These are phyloP conservation scores for Talaromyces proteolyticus DNA, from an alignment of 495 filamentous ascomycete genomes.

Conservation along the genomic window DNA sequence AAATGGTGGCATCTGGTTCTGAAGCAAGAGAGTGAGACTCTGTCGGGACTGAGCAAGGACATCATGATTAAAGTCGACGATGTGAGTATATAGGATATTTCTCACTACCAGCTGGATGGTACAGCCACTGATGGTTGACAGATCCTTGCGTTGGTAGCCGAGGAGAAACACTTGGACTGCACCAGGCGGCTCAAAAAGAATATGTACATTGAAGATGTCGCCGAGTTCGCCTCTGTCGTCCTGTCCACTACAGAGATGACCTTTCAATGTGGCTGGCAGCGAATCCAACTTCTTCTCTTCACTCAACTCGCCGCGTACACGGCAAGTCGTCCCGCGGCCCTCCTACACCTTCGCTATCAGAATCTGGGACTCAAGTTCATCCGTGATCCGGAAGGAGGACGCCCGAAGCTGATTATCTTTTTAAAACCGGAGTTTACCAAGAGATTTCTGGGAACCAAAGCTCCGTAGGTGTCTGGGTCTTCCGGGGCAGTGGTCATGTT, in stretches of 20 bases:
- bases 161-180: constrained; percentile 1
- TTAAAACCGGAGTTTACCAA: no score
- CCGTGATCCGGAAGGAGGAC: no score
- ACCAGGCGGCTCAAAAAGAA: constrained; percentile 16
- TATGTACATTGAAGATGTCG: constrained; percentile 32
- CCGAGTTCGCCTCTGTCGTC: constrained; percentile 19
- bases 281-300: constrained; percentile 29
- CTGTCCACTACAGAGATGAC: constrained; percentile 27
- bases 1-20: constrained; percentile 7
- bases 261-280: constrained; percentile 22
- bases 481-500: no score
- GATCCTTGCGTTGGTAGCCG: constrained; percentile 1
- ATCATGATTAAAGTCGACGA: constrained; percentile 16
- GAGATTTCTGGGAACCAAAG: no score
- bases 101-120: not conserved
- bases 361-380: no score
- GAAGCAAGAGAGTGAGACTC: constrained; percentile 7
- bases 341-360: constrained; percentile 25
- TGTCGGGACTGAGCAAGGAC: constrained; percentile 17
- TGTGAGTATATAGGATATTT: not conserved
- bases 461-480: no score
- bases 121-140: not conserved
- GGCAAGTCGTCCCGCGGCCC: constrained; percentile 19
- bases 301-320: constrained; percentile 29
- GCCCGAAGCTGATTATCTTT: no score